Percentiles rank a stretch among this genome's conserved stretches.
Evolutionary conservation across 352 stramenopile genomes (phyloP).

Genomic region (Globisporangium cylindrosporum): DNA sequence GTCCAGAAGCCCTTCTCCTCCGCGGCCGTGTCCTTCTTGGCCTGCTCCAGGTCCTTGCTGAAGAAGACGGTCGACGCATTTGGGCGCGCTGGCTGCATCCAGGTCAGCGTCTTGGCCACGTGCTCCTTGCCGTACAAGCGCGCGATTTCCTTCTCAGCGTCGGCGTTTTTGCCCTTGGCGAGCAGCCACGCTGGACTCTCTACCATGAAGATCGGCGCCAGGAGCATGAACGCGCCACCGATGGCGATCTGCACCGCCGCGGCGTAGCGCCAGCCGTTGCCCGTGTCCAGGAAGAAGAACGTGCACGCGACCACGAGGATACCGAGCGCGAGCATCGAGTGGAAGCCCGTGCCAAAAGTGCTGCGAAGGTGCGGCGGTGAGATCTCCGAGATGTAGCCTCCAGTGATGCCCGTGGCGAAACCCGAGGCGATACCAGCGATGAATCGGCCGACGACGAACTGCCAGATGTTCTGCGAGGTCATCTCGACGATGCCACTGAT

Average conservation of each 20-base stretch:
- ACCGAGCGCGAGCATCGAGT: conserved; percentile 36
- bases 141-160: conserved; percentile 32
- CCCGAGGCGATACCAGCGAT: conserved; percentile 54
- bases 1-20: conserved; percentile 4
- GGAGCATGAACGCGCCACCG: conserved; percentile 33
- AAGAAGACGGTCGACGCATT: background rate
- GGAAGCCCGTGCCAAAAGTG: conserved; percentile 32
- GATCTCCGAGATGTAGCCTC: conserved; percentile 49
- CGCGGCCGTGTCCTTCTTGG: background rate
- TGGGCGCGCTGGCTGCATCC: conserved; percentile 19
- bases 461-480: conserved; percentile 18
- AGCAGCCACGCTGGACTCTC: conserved; percentile 52
- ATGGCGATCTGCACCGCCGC: conserved; percentile 54
- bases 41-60: conserved; percentile 9
- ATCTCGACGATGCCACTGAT: conserved; percentile 20
- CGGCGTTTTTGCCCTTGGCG: conserved; percentile 27
- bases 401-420: conserved; percentile 34
- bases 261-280: conserved; percentile 55
- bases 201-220: conserved; percentile 46
- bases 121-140: conserved; percentile 37
- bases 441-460: conserved; percentile 25
- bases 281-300: conserved; percentile 56
- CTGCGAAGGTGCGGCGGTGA: conserved; percentile 38
- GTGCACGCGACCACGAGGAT: conserved; percentile 41
- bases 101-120: conserved; percentile 30